Evolutionary conservation across 108 stramenopile genomes (phyloP).

Genomic region (Discostella pseudostelligera): DNA sequence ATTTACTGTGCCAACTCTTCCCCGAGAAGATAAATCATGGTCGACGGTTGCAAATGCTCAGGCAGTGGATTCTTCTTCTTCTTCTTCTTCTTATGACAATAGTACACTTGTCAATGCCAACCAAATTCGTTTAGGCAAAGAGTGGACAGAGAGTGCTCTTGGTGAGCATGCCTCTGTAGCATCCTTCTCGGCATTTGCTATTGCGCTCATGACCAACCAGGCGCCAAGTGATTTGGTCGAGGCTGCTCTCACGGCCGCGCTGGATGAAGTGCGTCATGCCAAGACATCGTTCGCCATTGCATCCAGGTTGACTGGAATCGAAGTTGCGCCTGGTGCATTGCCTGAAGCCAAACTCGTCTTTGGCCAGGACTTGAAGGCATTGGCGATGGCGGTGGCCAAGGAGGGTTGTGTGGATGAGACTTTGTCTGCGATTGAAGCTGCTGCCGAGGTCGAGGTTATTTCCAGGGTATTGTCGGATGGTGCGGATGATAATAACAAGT

Average conservation of each 20-base stretch:
- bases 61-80: background rate
- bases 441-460: constrained; percentile 25
- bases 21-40: background rate
- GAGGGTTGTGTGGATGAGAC: constrained; percentile 68
- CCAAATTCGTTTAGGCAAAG: constrained; percentile 23
- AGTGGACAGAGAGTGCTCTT: constrained; percentile 48
- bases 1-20: background rate
- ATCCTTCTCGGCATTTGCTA: constrained; percentile 57
- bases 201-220: constrained; percentile 59
- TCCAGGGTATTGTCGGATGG: constrained; percentile 3
- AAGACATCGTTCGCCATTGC: constrained; percentile 51
- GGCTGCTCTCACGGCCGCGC: constrained; percentile 47
- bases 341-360: constrained; percentile 46
- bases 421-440: constrained; percentile 46
- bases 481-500: constrained; percentile 3
- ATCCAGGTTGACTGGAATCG: constrained; percentile 31
- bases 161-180: constrained; percentile 61
- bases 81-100: background rate
- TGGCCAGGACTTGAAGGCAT: constrained; percentile 37
- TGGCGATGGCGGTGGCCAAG: constrained; percentile 48
- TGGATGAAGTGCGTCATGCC: constrained; percentile 62
- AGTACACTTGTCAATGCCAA: background rate
- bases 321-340: constrained; percentile 42
- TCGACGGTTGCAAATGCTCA: background rate
- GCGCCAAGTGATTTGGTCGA: constrained; percentile 52